Evolutionary conservation across 1,284 basidiomycete species (phyloP).

Genomic region (Entoloma clypeatum): DNA sequence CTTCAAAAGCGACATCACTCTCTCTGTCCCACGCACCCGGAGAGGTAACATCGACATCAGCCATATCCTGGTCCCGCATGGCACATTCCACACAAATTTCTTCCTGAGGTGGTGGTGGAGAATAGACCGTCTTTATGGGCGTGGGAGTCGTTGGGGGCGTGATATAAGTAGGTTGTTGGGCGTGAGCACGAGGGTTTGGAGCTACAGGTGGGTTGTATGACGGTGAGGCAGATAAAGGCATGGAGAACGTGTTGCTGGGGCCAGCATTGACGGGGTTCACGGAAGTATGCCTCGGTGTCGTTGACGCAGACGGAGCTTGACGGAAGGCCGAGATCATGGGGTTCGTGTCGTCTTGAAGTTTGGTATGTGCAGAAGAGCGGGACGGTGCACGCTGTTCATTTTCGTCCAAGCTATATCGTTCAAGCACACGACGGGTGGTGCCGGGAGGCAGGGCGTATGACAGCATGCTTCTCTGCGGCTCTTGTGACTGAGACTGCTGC

Average conservation of each 20-base stretch:
- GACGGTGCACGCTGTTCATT: conserved; percentile 30
- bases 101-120: conserved; percentile 53
- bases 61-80: conserved; percentile 99
- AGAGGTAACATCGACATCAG: conserved; percentile 86
- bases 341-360: conserved; percentile 8
- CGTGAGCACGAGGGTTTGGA: conserved; percentile 59
- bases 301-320: conserved; percentile 16
- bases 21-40: conserved; percentile 89
- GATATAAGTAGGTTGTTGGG: conserved; percentile 74
- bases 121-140: conserved; percentile 57
- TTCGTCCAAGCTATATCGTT: conserved; percentile 49
- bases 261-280: conserved; percentile 23
- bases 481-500: conserved; percentile 30
- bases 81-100: conserved; percentile 97
- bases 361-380: conserved; percentile 30
- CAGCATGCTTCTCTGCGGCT: conserved; percentile 31
- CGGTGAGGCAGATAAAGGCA: conserved; percentile 54
- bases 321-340: conserved; percentile 17
- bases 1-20: conserved; percentile 81
- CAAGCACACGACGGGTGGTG: conserved; percentile 40
- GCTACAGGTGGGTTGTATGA: conserved; percentile 60
- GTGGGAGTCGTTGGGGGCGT: conserved; percentile 52
- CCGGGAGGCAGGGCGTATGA: conserved; percentile 41
- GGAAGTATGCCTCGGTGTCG: conserved; percentile 21
- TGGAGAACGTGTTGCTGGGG: conserved; percentile 32